Conservation (phyloP, 169 alveolate genomes). For the Babesia bigemina region DNA sequence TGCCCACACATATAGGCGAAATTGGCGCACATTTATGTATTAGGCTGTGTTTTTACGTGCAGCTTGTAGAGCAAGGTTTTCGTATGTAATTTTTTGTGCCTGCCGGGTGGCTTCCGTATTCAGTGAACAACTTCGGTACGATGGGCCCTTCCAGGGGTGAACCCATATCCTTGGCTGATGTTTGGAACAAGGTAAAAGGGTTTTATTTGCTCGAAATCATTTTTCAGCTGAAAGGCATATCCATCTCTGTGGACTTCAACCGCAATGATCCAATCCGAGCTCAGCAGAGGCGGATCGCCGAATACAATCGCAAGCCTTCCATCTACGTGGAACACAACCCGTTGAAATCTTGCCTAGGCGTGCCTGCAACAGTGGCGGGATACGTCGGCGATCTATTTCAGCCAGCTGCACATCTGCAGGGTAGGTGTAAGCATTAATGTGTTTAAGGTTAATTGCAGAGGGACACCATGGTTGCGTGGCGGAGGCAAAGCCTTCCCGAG, state of each 20-base stretch:
- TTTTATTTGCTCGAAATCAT: not conserved
- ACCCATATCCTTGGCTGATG: conserved; percentile 1
- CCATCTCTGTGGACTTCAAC: conserved; percentile 8
- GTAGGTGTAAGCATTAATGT: not conserved
- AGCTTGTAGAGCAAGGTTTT: not conserved
- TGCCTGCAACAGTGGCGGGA: conserved; percentile 2
- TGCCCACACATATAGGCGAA: not conserved
- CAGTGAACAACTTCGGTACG: too few species aligned
- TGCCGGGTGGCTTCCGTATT: too few species aligned
- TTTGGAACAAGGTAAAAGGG: conserved; percentile 5
- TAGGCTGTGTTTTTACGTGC: not conserved
- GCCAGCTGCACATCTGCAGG: not conserved
- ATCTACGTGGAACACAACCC: conserved; percentile 21
- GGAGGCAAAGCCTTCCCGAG: not conserved
- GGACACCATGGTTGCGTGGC: not conserved
- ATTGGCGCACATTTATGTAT: not conserved
- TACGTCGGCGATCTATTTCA: conserved; percentile 9
- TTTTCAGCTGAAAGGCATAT: conserved; percentile 8
- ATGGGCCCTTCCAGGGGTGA: too few species aligned
- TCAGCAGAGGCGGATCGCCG: conserved; percentile 9
- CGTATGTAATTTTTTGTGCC: too few species aligned
- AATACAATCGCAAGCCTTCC: conserved; percentile 50
- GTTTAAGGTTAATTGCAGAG: not conserved
- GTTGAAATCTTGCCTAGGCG: not conserved
- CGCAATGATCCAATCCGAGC: conserved; percentile 26